phyloP scores from a whole-genome alignment of 768 basidiomycete species.

The Crucibulum laeve region DNA sequence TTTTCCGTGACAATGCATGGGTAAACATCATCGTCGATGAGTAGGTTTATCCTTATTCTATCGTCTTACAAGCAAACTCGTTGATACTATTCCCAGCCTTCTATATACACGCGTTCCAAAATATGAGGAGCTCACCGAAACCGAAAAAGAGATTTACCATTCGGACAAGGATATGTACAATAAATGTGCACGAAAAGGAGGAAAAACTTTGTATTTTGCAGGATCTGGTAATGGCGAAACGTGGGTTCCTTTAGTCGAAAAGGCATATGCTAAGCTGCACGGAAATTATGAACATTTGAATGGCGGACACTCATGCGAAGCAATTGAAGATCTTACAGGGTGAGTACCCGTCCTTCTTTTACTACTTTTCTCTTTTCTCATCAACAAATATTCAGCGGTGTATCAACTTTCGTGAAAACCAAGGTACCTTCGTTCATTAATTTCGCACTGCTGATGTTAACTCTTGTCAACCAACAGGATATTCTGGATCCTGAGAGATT shows the following conservation, averaged over 20 bases:
- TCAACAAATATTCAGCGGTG: slow-evolving; percentile 18
- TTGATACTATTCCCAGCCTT: slow-evolving; percentile 20
- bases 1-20: slow-evolving; percentile 38
- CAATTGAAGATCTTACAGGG: slow-evolving; percentile 37
- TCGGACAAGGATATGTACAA: slow-evolving; percentile 35
- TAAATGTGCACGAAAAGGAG: slow-evolving; percentile 30
- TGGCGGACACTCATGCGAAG: slow-evolving; percentile 22
- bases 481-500: slow-evolving; percentile 29
- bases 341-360: slow-evolving; percentile 7
- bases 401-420: slow-evolving; percentile 17
- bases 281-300: slow-evolving; percentile 18
- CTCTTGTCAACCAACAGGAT: slow-evolving; percentile 3
- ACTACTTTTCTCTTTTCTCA: not conserved
- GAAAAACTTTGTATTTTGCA: slow-evolving; percentile 39
- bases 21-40: slow-evolving; percentile 43
- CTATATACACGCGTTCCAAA: slow-evolving; percentile 38
- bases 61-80: too few relatives aligned
- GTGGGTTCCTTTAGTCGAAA: slow-evolving; percentile 45
- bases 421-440: slow-evolving; percentile 8
- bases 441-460: not conserved
- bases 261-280: slow-evolving; percentile 41
- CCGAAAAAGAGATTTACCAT: slow-evolving; percentile 37
- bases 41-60: slow-evolving; percentile 16
- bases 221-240: slow-evolving; percentile 36
- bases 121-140: slow-evolving; percentile 31